phyloP scores from a whole-genome alignment of 164 flowering plant genomes.

The Berberis thunbergii region DNA sequence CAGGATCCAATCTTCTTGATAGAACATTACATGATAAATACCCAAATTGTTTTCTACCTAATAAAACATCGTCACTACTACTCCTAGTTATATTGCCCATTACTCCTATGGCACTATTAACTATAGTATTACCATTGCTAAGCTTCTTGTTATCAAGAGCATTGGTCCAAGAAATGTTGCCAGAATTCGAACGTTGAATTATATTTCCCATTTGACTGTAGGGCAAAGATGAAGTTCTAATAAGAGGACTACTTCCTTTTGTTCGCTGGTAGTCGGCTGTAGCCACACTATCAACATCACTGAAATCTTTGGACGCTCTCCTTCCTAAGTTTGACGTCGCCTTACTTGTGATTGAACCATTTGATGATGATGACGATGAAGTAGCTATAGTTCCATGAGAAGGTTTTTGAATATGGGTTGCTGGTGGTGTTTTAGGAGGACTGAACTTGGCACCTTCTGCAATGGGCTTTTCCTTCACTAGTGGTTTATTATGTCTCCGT shows the following conservation, averaged over 20 bases:
- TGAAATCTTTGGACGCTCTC: constrained; percentile 33
- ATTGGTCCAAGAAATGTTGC: not conserved
- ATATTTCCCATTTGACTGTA: constrained; percentile 67
- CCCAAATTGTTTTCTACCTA: constrained; percentile 12
- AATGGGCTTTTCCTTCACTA: constrained; percentile 15
- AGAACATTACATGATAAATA: constrained; percentile 40
- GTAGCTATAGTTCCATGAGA: constrained; percentile 5
- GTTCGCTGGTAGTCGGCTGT: constrained; percentile 40
- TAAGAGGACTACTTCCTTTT: constrained; percentile 32
- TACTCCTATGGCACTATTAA: constrained; percentile 8
- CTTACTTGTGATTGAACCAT: constrained; percentile 10
- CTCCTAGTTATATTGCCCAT: constrained; percentile 54
- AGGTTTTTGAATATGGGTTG: constrained; percentile 6
- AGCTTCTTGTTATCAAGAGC: not conserved
- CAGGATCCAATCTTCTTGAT: constrained; percentile 39
- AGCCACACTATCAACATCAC: constrained; percentile 56
- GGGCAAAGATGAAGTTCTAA: constrained; percentile 81
- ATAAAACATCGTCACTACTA: constrained; percentile 4
- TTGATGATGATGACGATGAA: constrained; percentile 6
- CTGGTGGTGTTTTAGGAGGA: not conserved
- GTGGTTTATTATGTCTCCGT: constrained; percentile 3
- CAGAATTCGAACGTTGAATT: constrained; percentile 30
- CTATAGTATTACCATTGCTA: not conserved
- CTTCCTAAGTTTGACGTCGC: constrained; percentile 19
- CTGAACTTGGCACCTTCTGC: not conserved